Evolutionary conservation across 176 grass and related monocot species (phyloP).

Genomic region (Thalia dealbata): DNA sequence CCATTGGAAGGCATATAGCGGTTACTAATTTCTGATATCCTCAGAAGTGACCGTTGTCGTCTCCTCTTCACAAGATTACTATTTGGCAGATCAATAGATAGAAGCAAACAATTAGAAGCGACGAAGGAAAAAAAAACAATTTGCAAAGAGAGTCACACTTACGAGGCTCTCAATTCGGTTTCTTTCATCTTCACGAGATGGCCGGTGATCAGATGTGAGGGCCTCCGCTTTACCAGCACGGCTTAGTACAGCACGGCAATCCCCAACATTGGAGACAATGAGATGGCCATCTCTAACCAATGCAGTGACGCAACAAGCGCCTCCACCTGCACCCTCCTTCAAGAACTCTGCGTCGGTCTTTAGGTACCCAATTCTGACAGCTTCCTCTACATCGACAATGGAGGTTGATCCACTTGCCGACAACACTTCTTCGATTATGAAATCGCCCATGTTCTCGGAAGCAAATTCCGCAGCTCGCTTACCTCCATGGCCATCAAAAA

Average conservation of each 20-base stretch:
- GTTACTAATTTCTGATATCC: too few species aligned
- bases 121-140: background rate
- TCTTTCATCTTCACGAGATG: constrained; percentile 58
- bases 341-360: constrained; percentile 75
- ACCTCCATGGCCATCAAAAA: constrained; percentile 93
- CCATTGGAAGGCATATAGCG: too few species aligned
- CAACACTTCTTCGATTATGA: constrained; percentile 44
- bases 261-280: constrained; percentile 70
- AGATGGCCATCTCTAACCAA: constrained; percentile 56
- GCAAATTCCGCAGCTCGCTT: constrained; percentile 77
- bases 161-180: constrained; percentile 81
- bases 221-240: constrained; percentile 58
- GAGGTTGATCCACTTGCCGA: constrained; percentile 13
- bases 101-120: background rate
- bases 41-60: too few species aligned
- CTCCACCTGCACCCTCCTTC: constrained; percentile 51
- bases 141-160: constrained; percentile 6
- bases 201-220: constrained; percentile 76
- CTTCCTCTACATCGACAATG: constrained; percentile 27
- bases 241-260: constrained; percentile 85
- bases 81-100: too few species aligned
- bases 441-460: constrained; percentile 60
- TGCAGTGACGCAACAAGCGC: constrained; percentile 74
- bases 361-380: constrained; percentile 46
- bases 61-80: too few species aligned